Evolutionary conservation across 2,329 filamentous ascomycete species (phyloP).

Genomic region (Cercospora citrullina): DNA sequence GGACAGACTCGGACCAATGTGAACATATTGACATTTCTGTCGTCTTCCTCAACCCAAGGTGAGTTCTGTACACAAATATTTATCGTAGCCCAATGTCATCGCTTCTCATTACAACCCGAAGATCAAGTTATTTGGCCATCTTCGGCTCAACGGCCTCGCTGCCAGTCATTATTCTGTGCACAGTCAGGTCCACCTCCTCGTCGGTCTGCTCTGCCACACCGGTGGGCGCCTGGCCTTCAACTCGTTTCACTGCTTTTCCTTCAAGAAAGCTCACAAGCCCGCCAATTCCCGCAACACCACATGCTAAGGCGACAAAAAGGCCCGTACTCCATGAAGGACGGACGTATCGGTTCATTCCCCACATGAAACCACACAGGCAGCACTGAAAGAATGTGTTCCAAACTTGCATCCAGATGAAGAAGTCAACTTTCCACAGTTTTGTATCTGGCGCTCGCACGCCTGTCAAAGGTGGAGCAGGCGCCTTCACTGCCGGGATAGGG

Average conservation of each 20-base stretch:
- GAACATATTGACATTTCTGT: not conserved
- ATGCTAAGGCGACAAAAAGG: conserved; percentile 73
- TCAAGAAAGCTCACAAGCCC: conserved; percentile 71
- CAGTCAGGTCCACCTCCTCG: conserved; percentile 5
- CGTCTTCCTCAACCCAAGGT: not conserved
- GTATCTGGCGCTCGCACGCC: conserved; percentile 69
- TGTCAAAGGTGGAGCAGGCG: conserved; percentile 68
- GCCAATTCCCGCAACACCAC: conserved; percentile 65
- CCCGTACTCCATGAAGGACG: conserved; percentile 80
- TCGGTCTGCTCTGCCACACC: not conserved
- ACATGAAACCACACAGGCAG: conserved; percentile 71
- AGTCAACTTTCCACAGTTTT: conserved; percentile 72
- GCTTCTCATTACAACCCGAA: not conserved
- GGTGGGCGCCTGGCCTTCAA: conserved; percentile 62
- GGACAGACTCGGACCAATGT: not conserved
- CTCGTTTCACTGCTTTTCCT: conserved; percentile 65
- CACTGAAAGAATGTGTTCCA: conserved; percentile 77
- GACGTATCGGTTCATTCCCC: conserved; percentile 56
- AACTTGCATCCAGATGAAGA: conserved; percentile 75
- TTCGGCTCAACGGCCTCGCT: not conserved
- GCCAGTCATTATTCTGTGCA: conserved; percentile 1
- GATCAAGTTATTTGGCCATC: not conserved
- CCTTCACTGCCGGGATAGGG: conserved; percentile 64
- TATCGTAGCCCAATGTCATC: not conserved
- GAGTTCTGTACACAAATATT: not conserved